Percentiles rank a stretch among this genome's conserved stretches.
Conservation (phyloP, 768 basidiomycete genomes). For the Coprinopsis cinerea region DNA sequence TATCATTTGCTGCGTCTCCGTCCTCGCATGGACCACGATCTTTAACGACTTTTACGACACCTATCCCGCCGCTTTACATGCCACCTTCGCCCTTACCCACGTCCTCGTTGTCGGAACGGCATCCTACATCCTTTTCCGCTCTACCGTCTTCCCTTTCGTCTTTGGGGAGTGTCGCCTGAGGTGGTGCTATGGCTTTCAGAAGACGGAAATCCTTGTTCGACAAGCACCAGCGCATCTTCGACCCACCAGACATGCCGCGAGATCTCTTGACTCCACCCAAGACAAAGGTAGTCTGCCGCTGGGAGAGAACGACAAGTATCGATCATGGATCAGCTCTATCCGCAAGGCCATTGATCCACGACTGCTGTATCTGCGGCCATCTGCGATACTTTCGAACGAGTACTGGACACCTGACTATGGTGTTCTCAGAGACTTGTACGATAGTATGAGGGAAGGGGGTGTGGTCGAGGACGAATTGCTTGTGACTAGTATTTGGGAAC, state of each 20-base stretch:
- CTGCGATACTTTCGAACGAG: background rate
- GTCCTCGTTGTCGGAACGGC: background rate
- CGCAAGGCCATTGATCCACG: background rate
- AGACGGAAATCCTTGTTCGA: background rate
- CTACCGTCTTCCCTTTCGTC: background rate
- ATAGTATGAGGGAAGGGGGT: too few relatives aligned
- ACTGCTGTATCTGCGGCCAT: background rate
- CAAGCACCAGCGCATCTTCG: background rate
- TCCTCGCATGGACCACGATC: background rate
- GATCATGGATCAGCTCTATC: background rate
- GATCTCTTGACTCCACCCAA: background rate
- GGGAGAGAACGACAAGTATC: background rate
- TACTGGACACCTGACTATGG: background rate
- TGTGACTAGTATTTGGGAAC: too few relatives aligned
- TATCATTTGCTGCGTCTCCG: background rate
- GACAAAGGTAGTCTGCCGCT: background rate
- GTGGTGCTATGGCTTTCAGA: background rate
- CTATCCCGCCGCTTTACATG: background rate
- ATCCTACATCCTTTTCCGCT: background rate
- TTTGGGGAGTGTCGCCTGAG: background rate
- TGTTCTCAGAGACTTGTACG: background rate
- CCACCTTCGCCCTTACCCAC: background rate
- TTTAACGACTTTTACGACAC: background rate
- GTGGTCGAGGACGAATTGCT: too few relatives aligned
- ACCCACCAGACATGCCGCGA: background rate